These are phyloP conservation scores for Piper longum DNA, from an alignment of 164 flowering plant genomes.

Conservation along the genomic window DNA sequence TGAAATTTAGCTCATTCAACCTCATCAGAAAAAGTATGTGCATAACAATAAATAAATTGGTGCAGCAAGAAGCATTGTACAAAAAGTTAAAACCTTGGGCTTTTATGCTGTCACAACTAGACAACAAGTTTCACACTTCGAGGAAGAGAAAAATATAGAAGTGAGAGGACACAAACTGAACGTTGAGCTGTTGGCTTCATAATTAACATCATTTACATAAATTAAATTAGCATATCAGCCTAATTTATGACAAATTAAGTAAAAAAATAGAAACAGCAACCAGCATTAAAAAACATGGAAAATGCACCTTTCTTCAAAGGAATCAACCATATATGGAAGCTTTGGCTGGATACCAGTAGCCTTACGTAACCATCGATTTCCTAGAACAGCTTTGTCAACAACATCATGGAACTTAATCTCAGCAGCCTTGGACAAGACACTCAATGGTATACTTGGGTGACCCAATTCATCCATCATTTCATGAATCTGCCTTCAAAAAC, in stretches of 20 bases:
- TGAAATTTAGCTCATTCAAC: no score
- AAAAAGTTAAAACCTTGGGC: no score
- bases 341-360: constrained; percentile 95
- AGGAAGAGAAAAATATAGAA: no score
- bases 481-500: constrained; percentile 39
- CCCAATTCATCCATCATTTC: constrained; percentile 82
- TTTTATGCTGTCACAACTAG: no score
- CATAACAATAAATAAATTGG: no score
- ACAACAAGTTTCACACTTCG: no score
- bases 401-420: constrained; percentile 69
- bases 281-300: neutral
- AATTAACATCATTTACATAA: no score
- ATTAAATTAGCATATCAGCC: no score
- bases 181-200: no score
- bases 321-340: constrained; percentile 81
- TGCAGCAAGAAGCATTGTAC: no score
- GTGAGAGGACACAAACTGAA: no score
- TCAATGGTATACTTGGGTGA: constrained; percentile 62
- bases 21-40: no score
- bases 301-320: constrained; percentile 73
- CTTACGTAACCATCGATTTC: constrained; percentile 86
- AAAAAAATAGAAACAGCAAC: neutral
- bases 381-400: constrained; percentile 75
- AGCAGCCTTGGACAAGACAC: constrained; percentile 83
- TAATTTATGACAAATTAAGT: neutral